Conservation (phyloP, 371 early-diverging fungal genomes). For the Apophysomyces trapeziformis region DNA sequence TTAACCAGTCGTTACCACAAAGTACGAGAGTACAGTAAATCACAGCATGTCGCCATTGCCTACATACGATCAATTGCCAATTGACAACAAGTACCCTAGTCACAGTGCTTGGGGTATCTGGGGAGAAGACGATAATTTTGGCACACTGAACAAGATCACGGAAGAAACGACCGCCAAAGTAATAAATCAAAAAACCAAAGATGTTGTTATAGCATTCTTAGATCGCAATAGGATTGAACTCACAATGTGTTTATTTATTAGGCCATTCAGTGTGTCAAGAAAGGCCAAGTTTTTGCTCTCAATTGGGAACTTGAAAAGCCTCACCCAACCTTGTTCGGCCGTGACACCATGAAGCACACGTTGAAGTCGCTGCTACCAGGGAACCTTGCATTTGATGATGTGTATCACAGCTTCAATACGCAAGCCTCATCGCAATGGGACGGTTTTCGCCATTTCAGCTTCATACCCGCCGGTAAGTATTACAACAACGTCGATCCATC, state of each 20-base stretch:
- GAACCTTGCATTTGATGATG: constrained; percentile 15
- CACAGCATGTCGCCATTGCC: constrained; percentile 11
- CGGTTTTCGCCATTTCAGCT: constrained; percentile 19
- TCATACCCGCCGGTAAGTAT: constrained; percentile 3
- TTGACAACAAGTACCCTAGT: constrained; percentile 25
- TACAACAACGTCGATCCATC: constrained; percentile 13
- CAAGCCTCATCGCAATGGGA: constrained; percentile 27
- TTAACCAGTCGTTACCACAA: too few relatives aligned
- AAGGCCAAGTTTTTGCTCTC: constrained; percentile 17
- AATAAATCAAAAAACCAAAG: not conserved
- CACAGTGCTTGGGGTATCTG: constrained; percentile 48
- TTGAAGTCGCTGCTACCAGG: constrained; percentile 3
- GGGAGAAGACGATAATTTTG: constrained; percentile 49
- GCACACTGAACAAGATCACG: constrained; percentile 45
- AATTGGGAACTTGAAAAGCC: constrained; percentile 21
- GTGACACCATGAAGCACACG: constrained; percentile 9
- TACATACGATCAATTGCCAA: constrained; percentile 26
- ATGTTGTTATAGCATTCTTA: too few relatives aligned
- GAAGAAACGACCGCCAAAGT: constrained; percentile 39
- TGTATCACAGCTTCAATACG: constrained; percentile 17
- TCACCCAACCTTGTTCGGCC: constrained; percentile 9
- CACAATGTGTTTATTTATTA: not conserved
- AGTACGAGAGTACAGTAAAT: too few relatives aligned
- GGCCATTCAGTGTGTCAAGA: constrained; percentile 15
- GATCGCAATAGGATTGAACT: too few relatives aligned